phyloP scores from a whole-genome alignment of 352 stramenopile genomes.

The Plasmopara muralis region DNA sequence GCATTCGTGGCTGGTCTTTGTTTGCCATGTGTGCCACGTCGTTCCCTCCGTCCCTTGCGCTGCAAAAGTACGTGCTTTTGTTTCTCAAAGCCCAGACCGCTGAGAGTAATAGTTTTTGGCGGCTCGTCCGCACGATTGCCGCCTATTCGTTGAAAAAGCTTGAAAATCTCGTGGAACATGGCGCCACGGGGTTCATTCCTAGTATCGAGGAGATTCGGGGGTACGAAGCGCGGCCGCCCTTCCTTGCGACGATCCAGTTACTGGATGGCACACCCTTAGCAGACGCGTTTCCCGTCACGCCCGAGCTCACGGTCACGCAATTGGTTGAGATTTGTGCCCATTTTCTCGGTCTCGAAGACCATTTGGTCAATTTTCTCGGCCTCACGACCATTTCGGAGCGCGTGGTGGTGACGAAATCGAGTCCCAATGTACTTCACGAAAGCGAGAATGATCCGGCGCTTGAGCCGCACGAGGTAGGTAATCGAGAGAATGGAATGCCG shows the following conservation, averaged over 20 bases:
- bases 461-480: background rate
- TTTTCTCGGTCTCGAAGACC: constrained; percentile 87
- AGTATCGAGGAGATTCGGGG: constrained; percentile 90
- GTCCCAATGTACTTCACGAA: constrained; percentile 15
- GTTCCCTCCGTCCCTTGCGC: constrained; percentile 81
- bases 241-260: constrained; percentile 90
- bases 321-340: constrained; percentile 90
- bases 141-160: constrained; percentile 88
- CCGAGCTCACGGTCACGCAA: constrained; percentile 87
- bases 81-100: constrained; percentile 83
- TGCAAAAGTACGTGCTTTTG: constrained; percentile 87
- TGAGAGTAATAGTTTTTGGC: constrained; percentile 70
- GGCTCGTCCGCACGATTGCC: constrained; percentile 84
- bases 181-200: constrained; percentile 90
- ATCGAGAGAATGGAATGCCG: too few species aligned
- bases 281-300: constrained; percentile 89
- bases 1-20: constrained; percentile 88
- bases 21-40: constrained; percentile 91
- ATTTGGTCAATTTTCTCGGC: constrained; percentile 71
- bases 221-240: constrained; percentile 90
- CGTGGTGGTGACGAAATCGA: constrained; percentile 14
- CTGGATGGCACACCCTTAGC: constrained; percentile 88
- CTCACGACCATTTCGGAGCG: constrained; percentile 53
- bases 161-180: constrained; percentile 84
- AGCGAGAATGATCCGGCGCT: constrained; percentile 25